These are phyloP conservation scores for Pestalotiopsis sp. DNA, from an alignment of 2,329 filamentous ascomycete species.

Conservation along the genomic window DNA sequence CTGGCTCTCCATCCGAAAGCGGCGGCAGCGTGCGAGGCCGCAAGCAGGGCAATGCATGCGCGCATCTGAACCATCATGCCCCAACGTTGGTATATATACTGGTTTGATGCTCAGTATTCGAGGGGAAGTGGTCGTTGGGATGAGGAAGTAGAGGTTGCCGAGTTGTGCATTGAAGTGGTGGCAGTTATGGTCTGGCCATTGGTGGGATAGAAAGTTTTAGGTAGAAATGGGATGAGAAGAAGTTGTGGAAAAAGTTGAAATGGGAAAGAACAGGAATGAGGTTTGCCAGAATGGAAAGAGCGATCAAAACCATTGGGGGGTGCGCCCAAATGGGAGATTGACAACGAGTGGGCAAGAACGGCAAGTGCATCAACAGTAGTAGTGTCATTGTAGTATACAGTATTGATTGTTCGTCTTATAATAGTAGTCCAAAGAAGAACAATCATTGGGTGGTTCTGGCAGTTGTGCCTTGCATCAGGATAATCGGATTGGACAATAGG, in stretches of 20 bases:
- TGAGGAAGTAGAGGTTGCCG: not conserved
- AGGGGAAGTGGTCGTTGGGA: not conserved
- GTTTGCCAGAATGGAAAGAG: not conserved
- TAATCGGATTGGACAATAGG: not conserved
- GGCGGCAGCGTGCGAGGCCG: not conserved
- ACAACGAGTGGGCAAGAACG: not conserved
- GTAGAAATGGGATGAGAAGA: not conserved
- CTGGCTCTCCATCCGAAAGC: constrained; percentile 14
- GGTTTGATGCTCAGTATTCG: not conserved
- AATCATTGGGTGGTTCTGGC: too few relatives aligned
- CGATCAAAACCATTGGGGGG: not conserved
- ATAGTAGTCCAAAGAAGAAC: too few relatives aligned
- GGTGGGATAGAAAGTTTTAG: not conserved
- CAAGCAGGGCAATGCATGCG: not conserved
- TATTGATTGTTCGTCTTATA: too few relatives aligned
- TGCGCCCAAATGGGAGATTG: not conserved
- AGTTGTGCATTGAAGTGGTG: not conserved
- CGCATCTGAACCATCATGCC: not conserved
- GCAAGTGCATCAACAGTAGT: too few relatives aligned
- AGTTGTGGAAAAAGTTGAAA: not conserved
- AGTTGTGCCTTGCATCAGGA: not conserved
- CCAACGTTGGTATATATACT: not conserved
- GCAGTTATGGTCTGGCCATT: not conserved
- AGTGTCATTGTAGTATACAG: too few relatives aligned
- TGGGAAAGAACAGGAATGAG: not conserved